Conservation (phyloP, 192 early-diverging fungal genomes). For the Martensiomyces pterosporus region DNA sequence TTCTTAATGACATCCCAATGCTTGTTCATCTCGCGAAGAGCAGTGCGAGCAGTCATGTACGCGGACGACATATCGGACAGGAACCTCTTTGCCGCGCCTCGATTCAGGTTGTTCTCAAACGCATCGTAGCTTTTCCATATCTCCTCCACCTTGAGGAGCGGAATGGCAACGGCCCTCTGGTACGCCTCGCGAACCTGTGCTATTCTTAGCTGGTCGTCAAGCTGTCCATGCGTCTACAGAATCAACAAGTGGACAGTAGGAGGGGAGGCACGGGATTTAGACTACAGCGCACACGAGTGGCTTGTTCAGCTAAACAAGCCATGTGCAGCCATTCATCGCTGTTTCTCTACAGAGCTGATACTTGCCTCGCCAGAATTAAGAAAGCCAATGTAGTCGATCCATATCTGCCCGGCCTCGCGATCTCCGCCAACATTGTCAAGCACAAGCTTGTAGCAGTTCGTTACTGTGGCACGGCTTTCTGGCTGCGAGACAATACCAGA, state of each 20-base stretch:
- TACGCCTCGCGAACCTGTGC: conserved; percentile 77
- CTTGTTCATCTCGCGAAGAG: conserved; percentile 72
- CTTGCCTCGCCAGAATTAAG: conserved; percentile 68
- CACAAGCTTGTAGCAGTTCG: conserved; percentile 85
- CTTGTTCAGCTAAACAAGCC: too few relatives aligned
- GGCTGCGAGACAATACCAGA: conserved; percentile 46
- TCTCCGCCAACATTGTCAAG: conserved; percentile 84
- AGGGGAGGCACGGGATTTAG: too few relatives aligned
- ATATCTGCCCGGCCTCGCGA: conserved; percentile 82
- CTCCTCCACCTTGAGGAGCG: conserved; percentile 81
- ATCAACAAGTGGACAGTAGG: too few relatives aligned
- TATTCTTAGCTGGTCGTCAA: conserved; percentile 90
- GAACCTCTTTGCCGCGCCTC: conserved; percentile 79
- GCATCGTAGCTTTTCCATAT: conserved; percentile 96
- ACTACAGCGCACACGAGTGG: too few relatives aligned
- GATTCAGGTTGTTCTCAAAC: conserved; percentile 83
- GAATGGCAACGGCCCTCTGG: conserved; percentile 83
- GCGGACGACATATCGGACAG: conserved; percentile 76
- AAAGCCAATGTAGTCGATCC: conserved; percentile 84
- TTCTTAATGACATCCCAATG: conserved; percentile 73
- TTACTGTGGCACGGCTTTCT: conserved; percentile 65
- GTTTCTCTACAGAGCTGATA: background rate
- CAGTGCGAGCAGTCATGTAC: conserved; percentile 93
- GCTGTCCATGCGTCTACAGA: conserved; percentile 44
- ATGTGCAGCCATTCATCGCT: conserved; percentile 6